Evolutionary conservation across 768 basidiomycete genomes (phyloP), one percentile per base, ranked within the genome.

Genomic region (Leccinum subgranulosum): DNA sequence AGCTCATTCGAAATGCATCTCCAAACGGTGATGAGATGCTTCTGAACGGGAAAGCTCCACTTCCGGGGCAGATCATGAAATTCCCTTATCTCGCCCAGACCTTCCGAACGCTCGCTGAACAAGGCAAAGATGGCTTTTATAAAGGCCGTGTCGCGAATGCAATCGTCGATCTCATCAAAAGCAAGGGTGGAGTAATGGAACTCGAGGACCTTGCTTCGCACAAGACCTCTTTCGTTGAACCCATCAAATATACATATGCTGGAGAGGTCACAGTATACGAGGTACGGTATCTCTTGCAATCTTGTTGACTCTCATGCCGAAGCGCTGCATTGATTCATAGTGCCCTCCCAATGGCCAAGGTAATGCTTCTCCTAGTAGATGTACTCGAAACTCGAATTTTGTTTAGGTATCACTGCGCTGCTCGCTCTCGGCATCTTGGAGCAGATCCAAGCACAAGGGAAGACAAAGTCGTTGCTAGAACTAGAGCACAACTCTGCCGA

Each of bases 301-400:
- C 3, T 46, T 52, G 10, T 49, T 53, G 46, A 29, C 27, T 11
- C 31, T 11, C 31, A 19, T 47, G 25, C 14, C 29, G 7, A 47
- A 58, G 28, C 17, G 21, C 51, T 21, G 31, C 5, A 48, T 52
- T 59, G 19, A 53, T 41, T 15, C 47, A 6, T 46, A 93, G 92
- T 96, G 94, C 65, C 96, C 95, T 8, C 96, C 96, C 0, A 98
- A 97, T 69, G 94, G 96, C 9, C 95, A 98, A 82, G 96, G 95
- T 67, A 12, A 58, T 53, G 46, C 46, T 21, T 12, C 27, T 47
- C 45, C n/a, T n/a, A 21, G 43, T 53, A 11, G 9, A 58, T 12
- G 17, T 21, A 47, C 23, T 19, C 39, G 49, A 47, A 48, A 53
- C 34, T 49, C 34, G 17, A 58, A 57, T 12, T 11, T 15, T 41